Base-by-base conservation (phyloP, 352 stramenopile genomes). In the Lagenidium sp. region DNA sequence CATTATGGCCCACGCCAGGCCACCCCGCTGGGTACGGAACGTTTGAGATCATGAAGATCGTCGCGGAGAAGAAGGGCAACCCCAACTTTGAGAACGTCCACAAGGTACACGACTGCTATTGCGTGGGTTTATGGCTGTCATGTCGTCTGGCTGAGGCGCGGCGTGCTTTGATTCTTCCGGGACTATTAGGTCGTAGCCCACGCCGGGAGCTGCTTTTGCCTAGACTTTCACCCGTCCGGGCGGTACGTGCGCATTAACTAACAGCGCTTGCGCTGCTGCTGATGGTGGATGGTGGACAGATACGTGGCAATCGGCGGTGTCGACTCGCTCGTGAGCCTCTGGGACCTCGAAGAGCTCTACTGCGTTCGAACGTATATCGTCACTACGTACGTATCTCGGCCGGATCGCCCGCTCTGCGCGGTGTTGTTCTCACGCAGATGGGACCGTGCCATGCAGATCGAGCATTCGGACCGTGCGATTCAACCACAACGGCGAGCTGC, bases 301-400 rank as follows among this genome's bases (percentile, higher is more conserved):
- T 80, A 68, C 36, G 65, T 93, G 20, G 77, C 58, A 29, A 55
- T 93, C 18, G 80, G 80, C n/a, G 74, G 80, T n/a, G 46, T 86
- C 6, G 80, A 93, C 45, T 93, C 80, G 30, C 63, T 93, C 28
- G 75, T 90, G 47, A 90, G 77, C 41, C 46, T 93, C 3, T 93
- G 80, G 80, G 80, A 93, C 45, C 51, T 93, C 16, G 70, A 93
- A 47, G 78, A 93, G 44, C 70, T 93, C 23, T 93, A 83, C 57
- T 93, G 80, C 56, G 63, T 81, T 6, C 79, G 82, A 40, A 93
- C 80, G 7, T 89, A 88, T 34, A 65, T 85, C 12, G 70, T 86
- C 22, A 89, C 80, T 44, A 79, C 69, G 77, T 89, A 70, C 41
- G 71, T 69, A 20, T 13, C 35, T 15, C 30, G 36, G n/a, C n/a